Evolutionary conservation across 2,329 filamentous ascomycete genomes (phyloP).

Genomic region (Aspergillus amoenus): DNA sequence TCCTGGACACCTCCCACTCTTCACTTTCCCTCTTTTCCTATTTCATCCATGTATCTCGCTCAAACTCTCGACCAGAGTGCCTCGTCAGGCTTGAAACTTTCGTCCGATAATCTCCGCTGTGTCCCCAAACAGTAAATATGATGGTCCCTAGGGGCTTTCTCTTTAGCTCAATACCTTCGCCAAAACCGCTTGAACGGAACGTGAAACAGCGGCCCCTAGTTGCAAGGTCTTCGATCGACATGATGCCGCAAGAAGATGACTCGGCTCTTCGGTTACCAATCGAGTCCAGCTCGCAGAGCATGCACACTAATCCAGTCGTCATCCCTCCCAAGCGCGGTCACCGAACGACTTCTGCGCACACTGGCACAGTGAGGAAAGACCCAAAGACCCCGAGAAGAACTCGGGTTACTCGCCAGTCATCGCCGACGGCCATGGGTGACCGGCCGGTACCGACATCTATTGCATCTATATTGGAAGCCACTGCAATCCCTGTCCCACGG

Average conservation of each 20-base stretch:
- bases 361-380: slow-evolving; percentile 15
- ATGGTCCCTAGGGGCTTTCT: slow-evolving; percentile 44
- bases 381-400: slow-evolving; percentile 21
- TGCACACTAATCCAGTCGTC: slow-evolving; percentile 33
- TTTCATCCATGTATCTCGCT: slow-evolving; percentile 40
- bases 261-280: slow-evolving; percentile 19
- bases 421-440: slow-evolving; percentile 31
- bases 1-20: not conserved
- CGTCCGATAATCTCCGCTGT: slow-evolving; percentile 15
- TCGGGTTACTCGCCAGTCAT: slow-evolving; percentile 24
- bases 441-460: slow-evolving; percentile 55
- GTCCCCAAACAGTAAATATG: slow-evolving; percentile 30
- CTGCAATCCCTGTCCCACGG: slow-evolving; percentile 56
- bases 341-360: slow-evolving; percentile 21
- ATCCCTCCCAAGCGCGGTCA: slow-evolving; percentile 36
- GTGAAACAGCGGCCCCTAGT: slow-evolving; percentile 14
- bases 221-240: slow-evolving; percentile 9
- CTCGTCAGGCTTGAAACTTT: slow-evolving; percentile 33
- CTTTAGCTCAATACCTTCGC: slow-evolving; percentile 32
- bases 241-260: slow-evolving; percentile 12
- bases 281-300: slow-evolving; percentile 13
- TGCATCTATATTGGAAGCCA: slow-evolving; percentile 59
- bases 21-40: not conserved
- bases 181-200: slow-evolving; percentile 20
- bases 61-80: slow-evolving; percentile 42